Evolutionary conservation across 2,329 filamentous ascomycete species (phyloP).

Genomic region (Sporothrix protearum): DNA sequence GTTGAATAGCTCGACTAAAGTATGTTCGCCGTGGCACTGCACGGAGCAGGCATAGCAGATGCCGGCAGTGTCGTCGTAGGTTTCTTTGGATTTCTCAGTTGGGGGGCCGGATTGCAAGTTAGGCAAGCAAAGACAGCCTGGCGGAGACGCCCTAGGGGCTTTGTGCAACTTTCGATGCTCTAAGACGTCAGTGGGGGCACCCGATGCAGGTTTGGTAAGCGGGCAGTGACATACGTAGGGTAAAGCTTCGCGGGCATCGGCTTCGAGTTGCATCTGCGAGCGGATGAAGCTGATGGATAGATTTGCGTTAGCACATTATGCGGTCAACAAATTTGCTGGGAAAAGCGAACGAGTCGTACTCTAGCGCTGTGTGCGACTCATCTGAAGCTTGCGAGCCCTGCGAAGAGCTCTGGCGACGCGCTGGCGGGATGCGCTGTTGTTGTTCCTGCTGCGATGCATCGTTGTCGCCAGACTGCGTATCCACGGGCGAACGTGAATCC

Average conservation of each 20-base stretch:
- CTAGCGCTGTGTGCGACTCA: constrained; percentile 68
- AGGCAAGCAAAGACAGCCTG: constrained; percentile 90
- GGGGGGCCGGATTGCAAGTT: constrained; percentile 82
- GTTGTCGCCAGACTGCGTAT: constrained; percentile 39
- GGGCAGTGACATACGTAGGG: constrained; percentile 67
- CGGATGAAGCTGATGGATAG: constrained; percentile 67
- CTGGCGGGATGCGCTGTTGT: constrained; percentile 28
- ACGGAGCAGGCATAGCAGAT: constrained; percentile 97
- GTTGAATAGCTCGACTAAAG: constrained; percentile 88
- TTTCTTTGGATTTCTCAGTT: constrained; percentile 47
- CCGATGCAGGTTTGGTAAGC: neutral
- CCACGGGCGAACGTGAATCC: constrained; percentile 22
- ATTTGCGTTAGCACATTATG: neutral
- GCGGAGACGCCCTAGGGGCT: constrained; percentile 79
- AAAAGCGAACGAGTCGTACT: constrained; percentile 43
- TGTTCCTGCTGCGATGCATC: constrained; percentile 41
- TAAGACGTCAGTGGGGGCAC: constrained; percentile 38
- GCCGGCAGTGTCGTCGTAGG: constrained; percentile 64
- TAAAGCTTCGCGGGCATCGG: constrained; percentile 88
- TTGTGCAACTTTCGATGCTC: constrained; percentile 93
- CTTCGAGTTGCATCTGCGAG: constrained; percentile 84
- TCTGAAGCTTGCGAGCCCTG: constrained; percentile 59
- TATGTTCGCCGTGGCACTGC: constrained; percentile 93
- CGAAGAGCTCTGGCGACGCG: constrained; percentile 58
- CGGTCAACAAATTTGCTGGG: neutral